Percentiles rank a stretch among this genome's conserved stretches.
These are phyloP conservation scores for Saccharum hybrid DNA, from an alignment of 202 grass and related monocot species.

Conservation along the genomic window DNA sequence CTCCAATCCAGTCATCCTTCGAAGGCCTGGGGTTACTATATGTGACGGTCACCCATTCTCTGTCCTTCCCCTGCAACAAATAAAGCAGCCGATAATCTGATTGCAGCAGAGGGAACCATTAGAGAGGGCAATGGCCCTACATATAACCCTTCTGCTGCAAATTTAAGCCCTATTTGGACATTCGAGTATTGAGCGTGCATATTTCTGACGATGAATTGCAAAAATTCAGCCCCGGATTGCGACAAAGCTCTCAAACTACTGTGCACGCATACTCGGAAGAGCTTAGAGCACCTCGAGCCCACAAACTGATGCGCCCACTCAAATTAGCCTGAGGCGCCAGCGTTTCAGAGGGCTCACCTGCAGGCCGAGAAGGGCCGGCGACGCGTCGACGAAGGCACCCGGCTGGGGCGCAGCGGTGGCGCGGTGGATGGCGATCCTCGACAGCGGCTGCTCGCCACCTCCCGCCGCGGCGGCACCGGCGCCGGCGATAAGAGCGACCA, in stretches of 20 bases:
- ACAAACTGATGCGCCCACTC: not conserved
- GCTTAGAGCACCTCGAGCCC: not conserved
- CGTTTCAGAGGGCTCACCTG: constrained; percentile 49
- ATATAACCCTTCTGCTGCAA: constrained; percentile 5
- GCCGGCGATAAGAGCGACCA: constrained; percentile 34
- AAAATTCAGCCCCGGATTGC: not conserved
- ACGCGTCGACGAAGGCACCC: constrained; percentile 59
- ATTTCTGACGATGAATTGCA: not conserved
- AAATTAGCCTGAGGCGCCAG: not conserved
- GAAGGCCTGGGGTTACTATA: constrained; percentile 68
- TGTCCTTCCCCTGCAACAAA: constrained; percentile 61
- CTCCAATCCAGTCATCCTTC: constrained; percentile 88
- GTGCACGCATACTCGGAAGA: not conserved
- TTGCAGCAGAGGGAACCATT: not conserved
- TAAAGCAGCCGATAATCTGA: not conserved
- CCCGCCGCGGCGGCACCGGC: constrained; percentile 27
- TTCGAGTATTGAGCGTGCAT: not conserved
- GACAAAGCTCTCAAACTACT: constrained; percentile 5
- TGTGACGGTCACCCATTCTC: constrained; percentile 76
- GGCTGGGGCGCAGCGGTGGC: constrained; percentile 51
- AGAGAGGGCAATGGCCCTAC: not conserved
- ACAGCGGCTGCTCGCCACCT: constrained; percentile 71
- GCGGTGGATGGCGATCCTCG: constrained; percentile 77
- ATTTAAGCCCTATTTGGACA: not conserved
- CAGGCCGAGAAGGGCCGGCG: constrained; percentile 67